Percentiles rank a stretch among this genome's conserved stretches.
These are phyloP conservation scores for Venturiaceae sp. DNA, from an alignment of 2,329 filamentous ascomycete species.

Conservation along the genomic window DNA sequence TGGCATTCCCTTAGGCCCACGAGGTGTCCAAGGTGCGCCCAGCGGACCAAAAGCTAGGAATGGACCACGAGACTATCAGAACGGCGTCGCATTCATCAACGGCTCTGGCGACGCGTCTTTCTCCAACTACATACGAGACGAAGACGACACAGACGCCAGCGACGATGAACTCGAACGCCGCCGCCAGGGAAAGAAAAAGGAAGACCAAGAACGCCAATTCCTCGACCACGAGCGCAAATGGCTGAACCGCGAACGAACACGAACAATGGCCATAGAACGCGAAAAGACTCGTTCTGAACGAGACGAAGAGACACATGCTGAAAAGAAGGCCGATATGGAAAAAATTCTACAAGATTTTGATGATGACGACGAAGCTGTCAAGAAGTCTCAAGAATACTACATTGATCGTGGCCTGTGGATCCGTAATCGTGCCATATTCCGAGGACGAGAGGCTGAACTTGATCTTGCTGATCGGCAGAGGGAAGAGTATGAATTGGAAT, in stretches of 20 bases:
- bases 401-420: slow-evolving; percentile 77
- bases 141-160: slow-evolving; percentile 78
- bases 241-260: slow-evolving; percentile 78
- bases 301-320: slow-evolving; percentile 57
- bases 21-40: slow-evolving; percentile 63
- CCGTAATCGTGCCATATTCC: slow-evolving; percentile 65
- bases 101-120: slow-evolving; percentile 30
- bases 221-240: slow-evolving; percentile 81
- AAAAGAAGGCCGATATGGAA: slow-evolving; percentile 56
- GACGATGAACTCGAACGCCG: slow-evolving; percentile 77
- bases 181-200: slow-evolving; percentile 58
- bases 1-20: slow-evolving; percentile 66
- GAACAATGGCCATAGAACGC: slow-evolving; percentile 75
- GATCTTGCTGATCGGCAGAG: slow-evolving; percentile 76
- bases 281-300: slow-evolving; percentile 76
- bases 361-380: slow-evolving; percentile 70
- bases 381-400: slow-evolving; percentile 75
- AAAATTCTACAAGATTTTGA: slow-evolving; percentile 68
- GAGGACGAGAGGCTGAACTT: slow-evolving; percentile 61
- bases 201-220: slow-evolving; percentile 72
- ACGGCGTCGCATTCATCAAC: slow-evolving; percentile 74
- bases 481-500: slow-evolving; percentile 57
- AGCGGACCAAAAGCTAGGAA: slow-evolving; percentile 61
- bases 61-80: slow-evolving; percentile 61
- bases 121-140: slow-evolving; percentile 35